These are phyloP conservation scores for Aspergillus brunneoviolaceus DNA, from an alignment of 2,329 filamentous ascomycete species.

Conservation along the genomic window DNA sequence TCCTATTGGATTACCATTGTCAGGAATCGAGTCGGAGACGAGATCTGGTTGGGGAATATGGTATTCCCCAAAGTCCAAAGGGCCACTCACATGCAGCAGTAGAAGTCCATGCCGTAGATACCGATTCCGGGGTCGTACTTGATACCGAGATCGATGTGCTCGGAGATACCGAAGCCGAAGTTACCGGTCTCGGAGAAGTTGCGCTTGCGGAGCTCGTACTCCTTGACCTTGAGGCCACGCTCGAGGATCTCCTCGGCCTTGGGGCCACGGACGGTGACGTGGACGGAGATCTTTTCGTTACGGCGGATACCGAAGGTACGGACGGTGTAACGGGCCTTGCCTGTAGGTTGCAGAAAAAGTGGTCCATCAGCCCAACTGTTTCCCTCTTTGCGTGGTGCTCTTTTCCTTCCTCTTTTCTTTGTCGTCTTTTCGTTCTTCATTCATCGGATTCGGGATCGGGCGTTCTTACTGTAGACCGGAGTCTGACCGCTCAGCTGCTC, in stretches of 20 bases:
- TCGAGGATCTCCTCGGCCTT: constrained; percentile 99
- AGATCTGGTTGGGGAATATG: background rate
- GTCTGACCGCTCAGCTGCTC: constrained; percentile 99
- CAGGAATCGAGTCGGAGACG: constrained; percentile 21
- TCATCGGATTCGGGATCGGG: constrained; percentile 25
- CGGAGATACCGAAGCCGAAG: constrained; percentile 99
- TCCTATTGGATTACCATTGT: constrained; percentile 51
- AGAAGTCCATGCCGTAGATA: constrained; percentile 99
- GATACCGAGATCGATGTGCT: constrained; percentile 99
- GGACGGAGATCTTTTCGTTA: constrained; percentile 99
- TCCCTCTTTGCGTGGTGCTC: background rate
- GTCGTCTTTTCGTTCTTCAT: background rate
- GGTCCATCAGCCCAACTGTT: constrained; percentile 18
- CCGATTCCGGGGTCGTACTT: constrained; percentile 98
- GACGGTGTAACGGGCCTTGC: constrained; percentile 99
- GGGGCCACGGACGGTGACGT: constrained; percentile 98
- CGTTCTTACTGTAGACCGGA: constrained; percentile 88
- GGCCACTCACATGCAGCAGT: constrained; percentile 88
- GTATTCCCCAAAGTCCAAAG: background rate
- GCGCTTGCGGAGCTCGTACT: constrained; percentile 98
- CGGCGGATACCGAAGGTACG: constrained; percentile 99
- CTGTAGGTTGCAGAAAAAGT: constrained; percentile 47
- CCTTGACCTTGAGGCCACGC: constrained; percentile 99
- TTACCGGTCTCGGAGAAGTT: constrained; percentile 99
- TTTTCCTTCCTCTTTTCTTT: constrained; percentile 1